A percentile compares a stretch with the other conserved stretches of the same genome.
Conservation (phyloP, 2,329 filamentous ascomycete species). For the Colletotrichum tropicale region DNA sequence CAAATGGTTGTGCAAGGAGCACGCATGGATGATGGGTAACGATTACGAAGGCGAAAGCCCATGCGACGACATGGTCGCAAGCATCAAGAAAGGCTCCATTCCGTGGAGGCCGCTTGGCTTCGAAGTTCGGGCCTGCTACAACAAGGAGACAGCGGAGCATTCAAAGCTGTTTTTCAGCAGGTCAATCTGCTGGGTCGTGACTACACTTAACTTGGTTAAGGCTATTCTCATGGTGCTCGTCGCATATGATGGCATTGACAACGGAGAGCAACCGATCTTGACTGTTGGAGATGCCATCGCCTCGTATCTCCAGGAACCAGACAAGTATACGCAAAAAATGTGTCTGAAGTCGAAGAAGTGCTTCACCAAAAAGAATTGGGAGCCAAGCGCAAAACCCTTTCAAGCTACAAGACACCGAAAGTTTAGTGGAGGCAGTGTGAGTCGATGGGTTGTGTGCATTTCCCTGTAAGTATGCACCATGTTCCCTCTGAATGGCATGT, state of each 20-base stretch:
- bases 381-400: rapidly evolving
- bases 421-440: rapidly evolving
- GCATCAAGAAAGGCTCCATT: rapidly evolving
- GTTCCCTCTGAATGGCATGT: too few relatives aligned
- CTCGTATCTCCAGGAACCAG: neutral
- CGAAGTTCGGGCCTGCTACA: neutral
- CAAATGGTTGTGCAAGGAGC: too few relatives aligned
- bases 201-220: neutral
- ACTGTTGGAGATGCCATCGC: neutral
- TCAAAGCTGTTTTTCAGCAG: neutral
- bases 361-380: neutral
- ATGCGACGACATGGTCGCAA: too few relatives aligned
- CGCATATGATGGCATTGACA: neutral
- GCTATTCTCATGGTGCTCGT: neutral
- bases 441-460: neutral
- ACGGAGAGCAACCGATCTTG: neutral
- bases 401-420: neutral
- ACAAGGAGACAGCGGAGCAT: neutral
- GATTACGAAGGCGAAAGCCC: too few relatives aligned
- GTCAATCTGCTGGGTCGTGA: neutral
- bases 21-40: too few relatives aligned
- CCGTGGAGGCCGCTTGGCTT: neutral
- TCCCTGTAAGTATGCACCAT: too few relatives aligned
- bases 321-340: rapidly evolving
- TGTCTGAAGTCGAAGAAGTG: neutral